phyloP scores from a whole-genome alignment of 768 basidiomycete species.

The Kwoniella europaea region DNA sequence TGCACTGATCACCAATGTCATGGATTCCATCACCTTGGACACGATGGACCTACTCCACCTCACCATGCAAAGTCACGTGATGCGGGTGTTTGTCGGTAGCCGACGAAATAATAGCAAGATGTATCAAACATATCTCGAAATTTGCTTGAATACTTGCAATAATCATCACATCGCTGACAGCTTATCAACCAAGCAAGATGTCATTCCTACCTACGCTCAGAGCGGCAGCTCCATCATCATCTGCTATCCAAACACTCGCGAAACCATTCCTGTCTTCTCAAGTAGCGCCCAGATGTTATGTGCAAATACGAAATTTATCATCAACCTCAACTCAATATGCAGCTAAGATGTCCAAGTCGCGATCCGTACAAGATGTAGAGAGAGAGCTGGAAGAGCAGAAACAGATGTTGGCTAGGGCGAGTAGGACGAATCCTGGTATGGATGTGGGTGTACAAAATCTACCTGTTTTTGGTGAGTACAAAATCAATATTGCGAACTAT shows the following conservation, averaged over 20 bases:
- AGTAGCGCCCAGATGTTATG: not conserved
- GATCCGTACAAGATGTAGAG: slow-evolving; percentile 28
- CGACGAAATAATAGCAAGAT: too few species aligned
- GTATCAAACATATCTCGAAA: not conserved
- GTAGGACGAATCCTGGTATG: slow-evolving; percentile 26
- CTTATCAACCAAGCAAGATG: not conserved
- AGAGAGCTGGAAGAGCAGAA: slow-evolving; percentile 26
- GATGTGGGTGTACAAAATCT: slow-evolving; percentile 17
- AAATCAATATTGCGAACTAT: too few species aligned
- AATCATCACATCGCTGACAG: not conserved
- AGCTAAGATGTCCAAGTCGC: slow-evolving; percentile 2
- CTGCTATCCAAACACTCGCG: not conserved
- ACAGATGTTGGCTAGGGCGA: slow-evolving; percentile 19
- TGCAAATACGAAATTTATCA: slow-evolving; percentile 1
- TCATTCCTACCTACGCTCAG: slow-evolving; percentile 20
- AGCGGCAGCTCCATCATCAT: slow-evolving; percentile 15
- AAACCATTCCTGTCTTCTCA: not conserved
- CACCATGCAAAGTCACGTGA: not conserved
- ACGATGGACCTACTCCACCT: slow-evolving; percentile 1
- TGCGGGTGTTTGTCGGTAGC: too few species aligned
- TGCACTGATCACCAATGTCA: too few species aligned
- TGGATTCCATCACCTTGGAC: not conserved
- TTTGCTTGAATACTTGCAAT: not conserved
- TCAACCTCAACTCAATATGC: slow-evolving; percentile 3
- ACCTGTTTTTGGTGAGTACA: slow-evolving; percentile 24